Evolutionary conservation across 1,284 basidiomycete genomes (phyloP).

Genomic region (Ustanciosporium gigantosporum): DNA sequence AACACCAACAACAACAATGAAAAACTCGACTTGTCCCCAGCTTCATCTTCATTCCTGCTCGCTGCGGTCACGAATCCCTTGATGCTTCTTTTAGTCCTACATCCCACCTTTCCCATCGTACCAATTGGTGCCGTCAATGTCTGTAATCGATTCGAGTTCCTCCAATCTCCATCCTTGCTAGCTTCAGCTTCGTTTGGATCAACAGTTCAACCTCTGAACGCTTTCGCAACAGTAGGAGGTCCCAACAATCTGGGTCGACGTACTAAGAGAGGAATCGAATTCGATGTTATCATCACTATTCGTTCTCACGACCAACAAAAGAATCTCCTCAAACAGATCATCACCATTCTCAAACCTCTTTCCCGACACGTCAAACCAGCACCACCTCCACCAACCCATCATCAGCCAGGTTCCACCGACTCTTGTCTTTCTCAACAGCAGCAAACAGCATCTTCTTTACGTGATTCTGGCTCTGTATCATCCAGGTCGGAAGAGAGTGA

Average conservation of each 20-base stretch:
- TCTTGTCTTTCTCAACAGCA: too few species aligned
- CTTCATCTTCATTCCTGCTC: slow-evolving; percentile 4
- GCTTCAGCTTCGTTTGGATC: too few species aligned
- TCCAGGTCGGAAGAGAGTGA: background rate
- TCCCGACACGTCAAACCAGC: slow-evolving; percentile 1
- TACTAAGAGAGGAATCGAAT: slow-evolving; percentile 10
- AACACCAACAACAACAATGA: background rate
- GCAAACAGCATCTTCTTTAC: too few species aligned
- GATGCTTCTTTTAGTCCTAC: slow-evolving; percentile 24
- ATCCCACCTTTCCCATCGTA: slow-evolving; percentile 13
- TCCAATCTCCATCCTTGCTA: background rate
- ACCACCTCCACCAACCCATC: background rate
- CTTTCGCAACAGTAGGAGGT: slow-evolving; percentile 11
- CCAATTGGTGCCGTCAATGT: slow-evolving; percentile 21
- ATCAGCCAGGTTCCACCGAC: background rate
- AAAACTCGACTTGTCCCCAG: background rate
- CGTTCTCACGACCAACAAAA: background rate
- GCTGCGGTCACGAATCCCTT: slow-evolving; percentile 18
- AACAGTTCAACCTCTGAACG: background rate
- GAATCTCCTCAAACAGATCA: slow-evolving; percentile 9
- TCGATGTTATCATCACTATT: slow-evolving; percentile 14
- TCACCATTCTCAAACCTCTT: slow-evolving; percentile 14
- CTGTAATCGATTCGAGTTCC: slow-evolving; percentile 14
- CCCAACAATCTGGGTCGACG: slow-evolving; percentile 2
- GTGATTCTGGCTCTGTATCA: background rate